Evolutionary conservation across 208 protist species (phyloP), one percentile per base, ranked within the genome.

Genomic region (Trypanosoma brucei): DNA sequence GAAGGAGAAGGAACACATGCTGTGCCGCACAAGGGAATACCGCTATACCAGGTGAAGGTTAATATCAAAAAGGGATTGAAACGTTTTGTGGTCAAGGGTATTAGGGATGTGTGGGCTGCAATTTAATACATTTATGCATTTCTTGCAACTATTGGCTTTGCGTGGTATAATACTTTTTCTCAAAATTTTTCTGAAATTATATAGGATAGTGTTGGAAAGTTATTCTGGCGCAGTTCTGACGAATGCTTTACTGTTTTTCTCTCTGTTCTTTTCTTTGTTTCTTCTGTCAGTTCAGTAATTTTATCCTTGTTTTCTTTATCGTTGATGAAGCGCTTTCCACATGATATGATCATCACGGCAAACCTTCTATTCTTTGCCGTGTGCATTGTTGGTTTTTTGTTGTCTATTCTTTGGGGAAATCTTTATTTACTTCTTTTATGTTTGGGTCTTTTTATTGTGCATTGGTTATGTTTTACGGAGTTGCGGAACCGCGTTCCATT

Each of bases 401-500:
- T 75, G 33, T 3, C 42, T 1, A 58, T 81, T n/a, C 40, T 63
- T 30, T 54, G 46, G 1, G 60, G 37, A 31, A 33, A 56, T 44
- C 13, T 68, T 34, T 11, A 49, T 51, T 34, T 34, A 8, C 62
- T 55, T 31, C 4, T 78, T 46, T 1, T 75, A n/a, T 31, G 75
- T 0, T 31, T 73, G 9, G 3, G 65, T 22, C 42, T 74, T n/a
- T 49, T 40, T 13, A 53, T 62, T 46, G 0, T 79, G 1, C 66
- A 78, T 35, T 44, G 55, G 8, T 40, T 82, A 14, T 76, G 72
- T 60, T 30, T 81, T 34, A 77, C 67, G 44, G 38, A 83, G 45
- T 80, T 79, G 33, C 81, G 86, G 34, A 13, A 66, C 22, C 86
- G 86, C 52, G 94, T 96, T 57, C 75, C 84, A 8, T 94, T 95